These are phyloP conservation scores for Cytospora piceicola DNA, from an alignment of 2,329 filamentous ascomycete species.

Conservation along the genomic window DNA sequence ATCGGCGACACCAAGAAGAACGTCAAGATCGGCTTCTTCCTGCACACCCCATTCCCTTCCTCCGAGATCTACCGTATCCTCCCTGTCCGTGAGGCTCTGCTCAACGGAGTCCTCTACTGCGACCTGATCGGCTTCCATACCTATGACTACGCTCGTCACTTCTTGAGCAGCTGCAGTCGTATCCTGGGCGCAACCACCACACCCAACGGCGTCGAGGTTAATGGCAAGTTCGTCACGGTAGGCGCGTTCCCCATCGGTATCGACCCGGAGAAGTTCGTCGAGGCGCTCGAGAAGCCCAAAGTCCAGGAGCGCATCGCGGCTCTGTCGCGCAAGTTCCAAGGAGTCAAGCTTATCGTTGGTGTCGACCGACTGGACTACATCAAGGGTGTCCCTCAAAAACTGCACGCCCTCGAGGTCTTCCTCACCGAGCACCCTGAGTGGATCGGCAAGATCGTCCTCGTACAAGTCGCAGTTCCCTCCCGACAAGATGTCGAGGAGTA, in stretches of 20 bases:
- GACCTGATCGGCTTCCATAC: conserved; percentile 98
- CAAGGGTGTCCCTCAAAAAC: conserved; percentile 96
- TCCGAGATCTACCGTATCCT: conserved; percentile 96
- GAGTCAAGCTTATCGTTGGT: conserved; percentile 94
- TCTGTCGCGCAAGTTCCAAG: conserved; percentile 88
- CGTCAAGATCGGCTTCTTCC: conserved; percentile 96
- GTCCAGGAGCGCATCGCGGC: conserved; percentile 86
- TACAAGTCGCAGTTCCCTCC: conserved; percentile 94
- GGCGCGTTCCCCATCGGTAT: conserved; percentile 98
- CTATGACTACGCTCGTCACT: conserved; percentile 98
- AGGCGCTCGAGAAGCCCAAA: conserved; percentile 81
- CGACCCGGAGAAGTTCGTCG: conserved; percentile 93
- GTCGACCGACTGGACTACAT: conserved; percentile 98
- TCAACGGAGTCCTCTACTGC: conserved; percentile 87
- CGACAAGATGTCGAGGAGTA: conserved; percentile 97
- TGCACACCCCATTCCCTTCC: conserved; percentile 96
- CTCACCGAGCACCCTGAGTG: conserved; percentile 95
- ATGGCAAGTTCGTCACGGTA: conserved; percentile 85
- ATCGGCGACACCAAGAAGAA: conserved; percentile 82
- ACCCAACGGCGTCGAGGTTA: conserved; percentile 90
- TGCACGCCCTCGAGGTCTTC: conserved; percentile 96
- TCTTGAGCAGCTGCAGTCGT: conserved; percentile 93
- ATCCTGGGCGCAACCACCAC: conserved; percentile 83
- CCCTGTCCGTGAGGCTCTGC: conserved; percentile 85
- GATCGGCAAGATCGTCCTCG: conserved; percentile 95